Evolutionary conservation across 129 eudicot species (phyloP).

Genomic region (Cynara cardunculus): DNA sequence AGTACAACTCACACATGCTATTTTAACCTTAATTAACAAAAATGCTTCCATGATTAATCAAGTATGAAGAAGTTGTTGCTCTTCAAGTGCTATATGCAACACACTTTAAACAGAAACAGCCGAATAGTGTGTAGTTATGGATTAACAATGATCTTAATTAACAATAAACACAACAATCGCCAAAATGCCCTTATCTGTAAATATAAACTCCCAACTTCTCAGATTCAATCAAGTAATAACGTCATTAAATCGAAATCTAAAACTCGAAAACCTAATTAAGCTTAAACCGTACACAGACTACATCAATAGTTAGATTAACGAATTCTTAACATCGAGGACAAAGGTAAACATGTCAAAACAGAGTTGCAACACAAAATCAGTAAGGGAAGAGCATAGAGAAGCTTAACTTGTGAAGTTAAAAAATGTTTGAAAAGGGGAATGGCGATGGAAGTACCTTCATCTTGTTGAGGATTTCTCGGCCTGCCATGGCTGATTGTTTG

Average conservation of each 20-base stretch:
- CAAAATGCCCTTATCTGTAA: background rate
- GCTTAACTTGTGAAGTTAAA: background rate
- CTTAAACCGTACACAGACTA: background rate
- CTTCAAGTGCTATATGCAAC: background rate
- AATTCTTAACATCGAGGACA: background rate
- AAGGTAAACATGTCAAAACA: background rate
- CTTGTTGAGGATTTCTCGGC: constrained; percentile 37
- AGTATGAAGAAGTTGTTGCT: background rate
- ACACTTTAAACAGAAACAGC: background rate
- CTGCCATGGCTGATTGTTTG: constrained; percentile 20
- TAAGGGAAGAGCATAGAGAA: background rate
- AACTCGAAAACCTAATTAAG: background rate
- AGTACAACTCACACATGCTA: background rate
- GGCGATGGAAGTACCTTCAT: constrained; percentile 24
- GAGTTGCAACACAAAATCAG: background rate
- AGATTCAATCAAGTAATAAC: background rate
- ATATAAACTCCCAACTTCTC: constrained; percentile 8
- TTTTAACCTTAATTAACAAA: background rate
- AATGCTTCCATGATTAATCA: background rate
- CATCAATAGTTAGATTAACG: background rate
- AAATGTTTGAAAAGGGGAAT: background rate
- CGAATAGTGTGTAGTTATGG: background rate
- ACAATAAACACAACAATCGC: background rate
- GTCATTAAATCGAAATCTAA: background rate
- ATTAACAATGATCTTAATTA: background rate